Evolutionary conservation across 2,329 filamentous ascomycete species (phyloP).

Genomic region (Talaromyces verruculosus): DNA sequence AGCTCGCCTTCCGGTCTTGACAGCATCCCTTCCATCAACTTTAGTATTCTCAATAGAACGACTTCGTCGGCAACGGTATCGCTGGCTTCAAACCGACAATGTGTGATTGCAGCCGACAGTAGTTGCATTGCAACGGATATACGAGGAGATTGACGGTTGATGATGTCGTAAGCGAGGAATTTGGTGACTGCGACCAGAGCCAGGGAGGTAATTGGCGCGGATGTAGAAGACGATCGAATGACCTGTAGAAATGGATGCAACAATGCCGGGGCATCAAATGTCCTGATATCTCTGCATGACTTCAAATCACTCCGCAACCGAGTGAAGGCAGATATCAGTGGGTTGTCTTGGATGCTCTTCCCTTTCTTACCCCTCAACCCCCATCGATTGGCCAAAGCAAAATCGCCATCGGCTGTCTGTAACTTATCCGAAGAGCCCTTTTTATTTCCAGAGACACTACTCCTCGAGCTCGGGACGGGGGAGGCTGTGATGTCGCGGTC

Average conservation of each 20-base stretch:
- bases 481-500: slow-evolving; percentile 46
- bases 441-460: slow-evolving; percentile 23
- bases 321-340: slow-evolving; percentile 91
- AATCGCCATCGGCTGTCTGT: slow-evolving; percentile 41
- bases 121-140: slow-evolving; percentile 92
- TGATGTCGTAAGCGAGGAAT: slow-evolving; percentile 92
- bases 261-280: slow-evolving; percentile 84
- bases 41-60: slow-evolving; percentile 87
- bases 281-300: slow-evolving; percentile 81
- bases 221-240: slow-evolving; percentile 92
- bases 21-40: slow-evolving; percentile 98
- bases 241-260: slow-evolving; percentile 95
- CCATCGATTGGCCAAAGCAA: slow-evolving; percentile 75
- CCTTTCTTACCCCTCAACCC: slow-evolving; percentile 91
- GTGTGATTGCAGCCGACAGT: slow-evolving; percentile 89
- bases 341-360: slow-evolving; percentile 96
- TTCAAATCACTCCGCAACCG: slow-evolving; percentile 84
- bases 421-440: slow-evolving; percentile 10
- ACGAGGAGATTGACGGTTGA: slow-evolving; percentile 78
- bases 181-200: slow-evolving; percentile 92
- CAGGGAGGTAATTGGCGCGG: slow-evolving; percentile 91
- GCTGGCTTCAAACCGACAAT: slow-evolving; percentile 95
- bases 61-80: slow-evolving; percentile 94
- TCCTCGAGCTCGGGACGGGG: slow-evolving; percentile 36
- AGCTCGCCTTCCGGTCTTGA: slow-evolving; percentile 89